Evolutionary conservation across 345 rosid species (phyloP).

Genomic region (Eucalyptus shirleyi): DNA sequence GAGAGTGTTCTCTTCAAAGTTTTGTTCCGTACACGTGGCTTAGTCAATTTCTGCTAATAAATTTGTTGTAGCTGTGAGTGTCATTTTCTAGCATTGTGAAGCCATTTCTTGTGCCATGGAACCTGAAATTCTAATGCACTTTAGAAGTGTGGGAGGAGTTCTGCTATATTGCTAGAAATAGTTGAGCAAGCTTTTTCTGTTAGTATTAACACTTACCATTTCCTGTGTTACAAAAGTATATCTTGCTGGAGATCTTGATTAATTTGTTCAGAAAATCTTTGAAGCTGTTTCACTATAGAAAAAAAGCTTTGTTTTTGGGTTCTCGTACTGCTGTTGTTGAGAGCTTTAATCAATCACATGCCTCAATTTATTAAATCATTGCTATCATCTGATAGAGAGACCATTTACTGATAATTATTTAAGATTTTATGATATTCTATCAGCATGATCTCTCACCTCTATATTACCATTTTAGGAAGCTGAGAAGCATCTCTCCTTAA

Average conservation of each 20-base stretch:
- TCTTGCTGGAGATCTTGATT: neutral
- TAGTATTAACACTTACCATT: neutral
- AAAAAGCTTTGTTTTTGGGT: neutral
- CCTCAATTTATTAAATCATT: neutral
- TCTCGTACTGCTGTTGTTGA: neutral
- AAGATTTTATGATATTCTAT: neutral
- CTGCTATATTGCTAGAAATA: neutral
- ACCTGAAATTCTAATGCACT: neutral
- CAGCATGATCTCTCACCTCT: neutral
- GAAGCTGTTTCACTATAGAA: neutral
- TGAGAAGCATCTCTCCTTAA: slow-evolving; percentile 88
- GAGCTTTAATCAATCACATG: neutral
- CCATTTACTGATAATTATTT: neutral
- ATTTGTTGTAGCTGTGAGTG: neutral
- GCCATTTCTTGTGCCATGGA: neutral
- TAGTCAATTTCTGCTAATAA: neutral
- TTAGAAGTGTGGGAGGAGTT: neutral
- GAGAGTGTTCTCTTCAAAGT: neutral
- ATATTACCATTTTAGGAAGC: slow-evolving; percentile 40
- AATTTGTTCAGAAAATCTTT: neutral
- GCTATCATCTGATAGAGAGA: neutral
- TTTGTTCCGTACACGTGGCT: neutral
- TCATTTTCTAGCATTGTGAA: neutral
- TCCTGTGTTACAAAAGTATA: neutral
- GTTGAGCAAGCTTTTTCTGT: neutral